Percentiles rank a stretch among this genome's conserved stretches.
phyloP scores from a whole-genome alignment of 148 eudicot genomes.

The Chenopodium quinoa region DNA sequence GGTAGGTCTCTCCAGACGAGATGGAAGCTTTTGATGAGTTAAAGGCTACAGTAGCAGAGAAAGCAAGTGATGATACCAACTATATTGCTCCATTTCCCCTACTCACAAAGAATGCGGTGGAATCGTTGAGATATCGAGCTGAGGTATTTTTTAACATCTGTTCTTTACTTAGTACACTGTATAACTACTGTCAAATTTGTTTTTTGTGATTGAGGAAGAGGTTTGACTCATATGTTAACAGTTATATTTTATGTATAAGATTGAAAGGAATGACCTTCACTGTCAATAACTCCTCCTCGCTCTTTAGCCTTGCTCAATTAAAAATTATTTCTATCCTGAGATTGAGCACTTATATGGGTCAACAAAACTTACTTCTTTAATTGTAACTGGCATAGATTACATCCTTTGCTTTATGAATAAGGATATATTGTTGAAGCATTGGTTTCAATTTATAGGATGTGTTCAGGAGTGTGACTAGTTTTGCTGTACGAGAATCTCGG shows the following conservation, averaged over 20 bases:
- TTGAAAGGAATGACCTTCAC: background rate
- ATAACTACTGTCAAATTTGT: background rate
- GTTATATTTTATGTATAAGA: background rate
- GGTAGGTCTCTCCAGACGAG: conserved; percentile 82
- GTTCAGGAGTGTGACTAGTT: conserved; percentile 80
- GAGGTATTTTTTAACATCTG: conserved; percentile 48
- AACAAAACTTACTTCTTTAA: background rate
- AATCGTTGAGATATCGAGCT: conserved; percentile 86
- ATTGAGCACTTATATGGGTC: background rate
- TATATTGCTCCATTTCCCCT: conserved; percentile 84
- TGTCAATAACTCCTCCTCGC: background rate
- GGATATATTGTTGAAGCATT: background rate
- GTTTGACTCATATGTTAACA: background rate
- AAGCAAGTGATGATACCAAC: conserved; percentile 46
- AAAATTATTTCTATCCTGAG: background rate
- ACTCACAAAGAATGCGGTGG: conserved; percentile 83
- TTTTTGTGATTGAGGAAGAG: background rate
- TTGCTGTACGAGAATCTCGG: conserved; percentile 84
- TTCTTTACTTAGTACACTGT: background rate
- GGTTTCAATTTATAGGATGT: conserved; percentile 57
- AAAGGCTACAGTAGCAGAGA: conserved; percentile 63
- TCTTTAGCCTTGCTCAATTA: background rate
- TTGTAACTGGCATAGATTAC: background rate
- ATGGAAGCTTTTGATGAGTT: conserved; percentile 69
- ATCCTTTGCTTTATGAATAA: background rate